These are phyloP conservation scores for Tuber aestivum DNA, from an alignment of 495 filamentous ascomycete species.

Conservation along the genomic window DNA sequence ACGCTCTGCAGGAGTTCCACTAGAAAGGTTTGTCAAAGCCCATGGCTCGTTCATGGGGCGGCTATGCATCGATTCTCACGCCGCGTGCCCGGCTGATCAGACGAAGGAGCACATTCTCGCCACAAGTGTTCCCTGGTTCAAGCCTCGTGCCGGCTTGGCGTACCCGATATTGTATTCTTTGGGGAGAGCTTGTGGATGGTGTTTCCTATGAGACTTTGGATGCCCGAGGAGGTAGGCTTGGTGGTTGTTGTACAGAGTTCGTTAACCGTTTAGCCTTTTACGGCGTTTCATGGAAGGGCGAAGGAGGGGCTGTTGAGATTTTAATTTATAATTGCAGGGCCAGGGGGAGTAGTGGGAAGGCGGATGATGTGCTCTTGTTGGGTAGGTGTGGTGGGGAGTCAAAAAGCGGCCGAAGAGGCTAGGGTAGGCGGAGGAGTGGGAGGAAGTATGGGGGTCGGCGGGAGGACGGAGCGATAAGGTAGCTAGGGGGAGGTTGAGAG, in stretches of 20 bases:
- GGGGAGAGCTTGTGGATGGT: not conserved
- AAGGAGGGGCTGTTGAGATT: not conserved
- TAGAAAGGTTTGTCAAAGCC: not conserved
- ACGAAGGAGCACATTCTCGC: not conserved
- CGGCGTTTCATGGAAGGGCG: not conserved
- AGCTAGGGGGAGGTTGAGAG: not conserved
- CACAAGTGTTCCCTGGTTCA: not conserved
- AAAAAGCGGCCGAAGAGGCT: not conserved
- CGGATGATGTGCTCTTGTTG: not conserved
- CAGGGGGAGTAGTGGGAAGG: not conserved
- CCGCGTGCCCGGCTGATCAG: not conserved
- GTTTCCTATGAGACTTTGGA: not conserved
- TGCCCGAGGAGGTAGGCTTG: not conserved
- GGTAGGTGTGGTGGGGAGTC: not conserved
- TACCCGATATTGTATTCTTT: not conserved
- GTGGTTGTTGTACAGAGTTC: not conserved
- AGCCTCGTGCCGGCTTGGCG: not conserved
- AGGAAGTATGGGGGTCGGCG: not conserved
- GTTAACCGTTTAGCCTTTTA: not conserved
- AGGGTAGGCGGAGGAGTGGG: not conserved
- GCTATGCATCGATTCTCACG: not conserved
- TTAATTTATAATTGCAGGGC: too few species aligned
- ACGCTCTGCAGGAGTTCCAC: not conserved
- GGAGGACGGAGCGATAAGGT: not conserved
- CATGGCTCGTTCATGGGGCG: not conserved